phyloP scores from a whole-genome alignment of 108 stramenopile species.

The Cyclotella baltica region DNA sequence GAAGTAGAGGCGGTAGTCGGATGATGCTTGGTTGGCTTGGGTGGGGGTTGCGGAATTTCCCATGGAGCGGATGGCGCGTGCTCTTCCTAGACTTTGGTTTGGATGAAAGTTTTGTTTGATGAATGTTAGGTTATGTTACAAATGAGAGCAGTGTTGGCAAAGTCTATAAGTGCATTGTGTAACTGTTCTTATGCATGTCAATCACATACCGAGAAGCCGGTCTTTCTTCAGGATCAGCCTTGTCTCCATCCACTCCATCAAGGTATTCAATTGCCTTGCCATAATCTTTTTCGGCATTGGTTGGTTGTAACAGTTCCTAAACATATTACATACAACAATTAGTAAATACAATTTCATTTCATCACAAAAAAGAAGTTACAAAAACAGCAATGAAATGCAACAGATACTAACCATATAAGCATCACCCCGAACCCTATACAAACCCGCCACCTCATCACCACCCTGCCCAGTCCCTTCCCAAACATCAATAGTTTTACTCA shows the following conservation, averaged over 20 bases:
- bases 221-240: constrained; percentile 71
- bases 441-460: constrained; percentile 73
- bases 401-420: constrained; percentile 57
- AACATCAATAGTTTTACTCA: constrained; percentile 57
- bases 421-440: constrained; percentile 84
- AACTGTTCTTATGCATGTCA: no score
- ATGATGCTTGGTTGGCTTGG: constrained; percentile 51
- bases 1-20: constrained; percentile 67
- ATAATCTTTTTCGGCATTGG: constrained; percentile 67
- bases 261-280: constrained; percentile 61
- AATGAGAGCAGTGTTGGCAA: not conserved
- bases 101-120: no score
- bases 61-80: constrained; percentile 63
- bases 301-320: constrained; percentile 43
- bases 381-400: not conserved
- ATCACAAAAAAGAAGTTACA: not conserved
- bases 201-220: constrained; percentile 65
- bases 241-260: constrained; percentile 61
- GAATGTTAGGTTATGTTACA: no score
- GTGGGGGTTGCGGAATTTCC: constrained; percentile 45
- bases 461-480: constrained; percentile 63
- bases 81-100: constrained; percentile 55
- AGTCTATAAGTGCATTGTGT: not conserved
- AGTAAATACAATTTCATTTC: not conserved
- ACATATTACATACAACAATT: not conserved